These are phyloP conservation scores for Acacia concinna DNA, from an alignment of 331 rosid species.

Conservation along the genomic window DNA sequence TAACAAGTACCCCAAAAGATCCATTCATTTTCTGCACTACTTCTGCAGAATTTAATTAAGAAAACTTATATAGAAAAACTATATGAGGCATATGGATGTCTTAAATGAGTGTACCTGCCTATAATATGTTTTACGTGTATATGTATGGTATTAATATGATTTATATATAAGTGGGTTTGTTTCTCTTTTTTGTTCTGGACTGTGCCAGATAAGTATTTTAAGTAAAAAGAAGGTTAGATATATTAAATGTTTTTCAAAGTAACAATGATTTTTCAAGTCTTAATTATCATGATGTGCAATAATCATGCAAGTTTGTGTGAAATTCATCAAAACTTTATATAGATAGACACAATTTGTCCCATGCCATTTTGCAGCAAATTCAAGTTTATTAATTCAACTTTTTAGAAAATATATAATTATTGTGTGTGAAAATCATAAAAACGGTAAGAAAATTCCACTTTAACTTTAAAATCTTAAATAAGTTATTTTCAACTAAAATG, in stretches of 20 bases:
- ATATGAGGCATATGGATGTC: background rate
- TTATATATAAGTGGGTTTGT: background rate
- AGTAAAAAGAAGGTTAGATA: conserved; percentile 24
- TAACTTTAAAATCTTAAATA: background rate
- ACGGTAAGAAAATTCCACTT: too few species aligned
- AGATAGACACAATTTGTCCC: conserved; percentile 21
- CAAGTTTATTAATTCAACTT: background rate
- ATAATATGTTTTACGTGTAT: background rate
- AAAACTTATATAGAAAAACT: background rate
- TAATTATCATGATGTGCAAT: conserved; percentile 43
- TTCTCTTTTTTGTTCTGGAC: background rate
- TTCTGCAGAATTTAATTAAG: conserved; percentile 14
- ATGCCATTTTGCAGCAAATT: conserved; percentile 35
- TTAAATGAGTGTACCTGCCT: background rate
- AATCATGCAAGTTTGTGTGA: conserved; percentile 58
- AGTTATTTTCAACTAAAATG: too few species aligned
- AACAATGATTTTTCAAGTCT: conserved; percentile 47
- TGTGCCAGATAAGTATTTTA: background rate
- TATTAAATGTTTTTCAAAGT: conserved; percentile 30
- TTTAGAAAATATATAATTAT: too few species aligned
- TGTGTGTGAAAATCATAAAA: too few species aligned
- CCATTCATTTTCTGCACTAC: conserved; percentile 27
- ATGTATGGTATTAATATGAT: background rate
- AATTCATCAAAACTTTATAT: conserved; percentile 43
- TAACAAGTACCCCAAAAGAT: conserved; percentile 35